phyloP scores from a whole-genome alignment of 23 red algal species.

The Gracilaria caudata region DNA sequence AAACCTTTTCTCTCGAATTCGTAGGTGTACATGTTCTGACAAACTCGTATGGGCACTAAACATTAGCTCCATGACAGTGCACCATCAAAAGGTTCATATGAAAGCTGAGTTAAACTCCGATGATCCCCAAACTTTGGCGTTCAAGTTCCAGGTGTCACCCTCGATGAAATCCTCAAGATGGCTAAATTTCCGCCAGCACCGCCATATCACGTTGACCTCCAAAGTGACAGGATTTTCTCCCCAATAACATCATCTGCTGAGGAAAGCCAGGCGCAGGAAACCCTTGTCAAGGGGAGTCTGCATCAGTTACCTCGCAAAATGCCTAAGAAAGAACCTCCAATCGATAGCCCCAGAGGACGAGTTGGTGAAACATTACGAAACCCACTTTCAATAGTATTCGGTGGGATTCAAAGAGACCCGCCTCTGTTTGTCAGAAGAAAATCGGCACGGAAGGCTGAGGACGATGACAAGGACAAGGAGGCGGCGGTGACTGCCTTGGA shows the following conservation, averaged over 20 bases:
- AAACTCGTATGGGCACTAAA: not conserved
- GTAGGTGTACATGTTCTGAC: not conserved
- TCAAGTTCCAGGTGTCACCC: not conserved
- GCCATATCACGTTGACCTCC: not conserved
- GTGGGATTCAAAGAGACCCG: slow-evolving; percentile 15
- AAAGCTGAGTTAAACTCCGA: not conserved
- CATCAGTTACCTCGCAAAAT: not conserved
- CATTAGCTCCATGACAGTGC: not conserved
- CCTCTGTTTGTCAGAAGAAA: slow-evolving; percentile 1
- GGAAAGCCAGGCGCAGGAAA: not conserved
- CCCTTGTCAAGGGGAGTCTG: not conserved
- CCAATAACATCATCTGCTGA: not conserved
- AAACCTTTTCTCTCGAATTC: not conserved
- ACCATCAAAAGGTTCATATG: not conserved
- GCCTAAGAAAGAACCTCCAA: not conserved
- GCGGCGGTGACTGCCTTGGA: slow-evolving; percentile 2
- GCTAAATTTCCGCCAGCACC: not conserved
- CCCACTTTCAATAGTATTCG: slow-evolving; percentile 10
- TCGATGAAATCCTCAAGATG: not conserved
- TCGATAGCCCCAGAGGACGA: not conserved
- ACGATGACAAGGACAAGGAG: slow-evolving; percentile 6
- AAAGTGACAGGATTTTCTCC: not conserved
- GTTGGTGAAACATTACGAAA: not conserved
- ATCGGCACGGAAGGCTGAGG: not conserved
- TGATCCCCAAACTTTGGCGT: not conserved